phyloP scores from a whole-genome alignment of 1,284 basidiomycete species.

The Melampsora americana region DNA sequence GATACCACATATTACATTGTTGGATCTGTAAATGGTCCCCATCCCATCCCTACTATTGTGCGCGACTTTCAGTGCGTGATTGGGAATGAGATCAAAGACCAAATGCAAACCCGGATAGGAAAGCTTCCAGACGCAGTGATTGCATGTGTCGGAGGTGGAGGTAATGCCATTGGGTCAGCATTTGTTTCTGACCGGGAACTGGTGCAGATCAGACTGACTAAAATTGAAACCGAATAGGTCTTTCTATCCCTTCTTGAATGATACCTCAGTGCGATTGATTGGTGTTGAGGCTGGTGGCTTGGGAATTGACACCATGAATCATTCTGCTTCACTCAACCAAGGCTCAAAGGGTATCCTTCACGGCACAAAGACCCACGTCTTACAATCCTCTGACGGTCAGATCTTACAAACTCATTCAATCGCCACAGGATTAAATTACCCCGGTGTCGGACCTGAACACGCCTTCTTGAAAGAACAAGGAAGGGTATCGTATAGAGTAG shows the following conservation, averaged over 20 bases:
- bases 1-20: constrained; percentile 84
- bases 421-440: constrained; percentile 85
- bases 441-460: constrained; percentile 90
- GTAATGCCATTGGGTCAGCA: constrained; percentile 92
- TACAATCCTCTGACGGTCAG: constrained; percentile 83
- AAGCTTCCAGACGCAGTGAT: constrained; percentile 91
- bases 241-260: constrained; percentile 90
- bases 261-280: constrained; percentile 74
- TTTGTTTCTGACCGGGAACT: too few species aligned
- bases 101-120: constrained; percentile 69
- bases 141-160: constrained; percentile 95
- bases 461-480: constrained; percentile 91
- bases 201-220: constrained; percentile 50
- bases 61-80: constrained; percentile 97
- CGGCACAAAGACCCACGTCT: constrained; percentile 88
- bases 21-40: constrained; percentile 93
- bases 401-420: constrained; percentile 96
- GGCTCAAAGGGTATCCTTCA: constrained; percentile 92
- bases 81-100: constrained; percentile 86
- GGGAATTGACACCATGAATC: constrained; percentile 76
- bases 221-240: constrained; percentile 56
- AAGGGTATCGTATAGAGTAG: constrained; percentile 87
- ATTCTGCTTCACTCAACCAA: constrained; percentile 86
- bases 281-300: constrained; percentile 94
- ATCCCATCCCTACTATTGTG: constrained; percentile 97